Conservation (phyloP, 352 stramenopile genomes). For the Hyaloperonospora arabidopsidis region DNA sequence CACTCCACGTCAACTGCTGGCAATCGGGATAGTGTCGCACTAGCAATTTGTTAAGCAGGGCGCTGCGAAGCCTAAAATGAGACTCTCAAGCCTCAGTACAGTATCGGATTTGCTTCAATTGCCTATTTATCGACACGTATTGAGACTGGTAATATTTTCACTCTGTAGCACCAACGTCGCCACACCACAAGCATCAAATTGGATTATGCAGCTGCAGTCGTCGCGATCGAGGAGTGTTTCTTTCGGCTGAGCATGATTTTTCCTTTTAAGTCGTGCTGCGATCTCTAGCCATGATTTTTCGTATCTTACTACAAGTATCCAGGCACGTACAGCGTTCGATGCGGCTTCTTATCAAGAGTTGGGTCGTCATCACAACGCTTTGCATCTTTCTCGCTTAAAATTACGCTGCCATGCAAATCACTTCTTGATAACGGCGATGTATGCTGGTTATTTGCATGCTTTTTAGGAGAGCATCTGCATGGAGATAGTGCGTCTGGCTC, state of each 20-base stretch:
- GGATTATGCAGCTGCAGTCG: no score
- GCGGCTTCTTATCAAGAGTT: conserved; percentile 1
- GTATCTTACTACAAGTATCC: conserved; percentile 15
- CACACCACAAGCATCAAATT: no score
- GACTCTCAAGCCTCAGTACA: conserved; percentile 69
- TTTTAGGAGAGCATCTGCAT: neutral
- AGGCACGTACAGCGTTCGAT: conserved; percentile 21
- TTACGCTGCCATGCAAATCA: conserved; percentile 10
- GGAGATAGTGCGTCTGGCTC: conserved; percentile 8
- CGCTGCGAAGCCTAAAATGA: no score
- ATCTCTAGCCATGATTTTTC: neutral
- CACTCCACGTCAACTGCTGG: conserved; percentile 38
- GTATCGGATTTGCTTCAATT: neutral
- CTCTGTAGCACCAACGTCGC: no score
- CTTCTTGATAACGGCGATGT: conserved; percentile 1
- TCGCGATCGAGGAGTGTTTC: no score
- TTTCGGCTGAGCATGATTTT: no score
- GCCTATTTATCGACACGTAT: no score
- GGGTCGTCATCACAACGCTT: conserved; percentile 2
- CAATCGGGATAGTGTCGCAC: no score
- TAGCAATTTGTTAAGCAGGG: no score
- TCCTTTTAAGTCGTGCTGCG: conserved; percentile 52
- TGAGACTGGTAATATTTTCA: no score
- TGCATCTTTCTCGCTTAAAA: conserved; percentile 16
- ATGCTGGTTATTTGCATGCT: neutral